phyloP scores from a whole-genome alignment of 768 basidiomycete genomes.

The Crucibulum laeve region DNA sequence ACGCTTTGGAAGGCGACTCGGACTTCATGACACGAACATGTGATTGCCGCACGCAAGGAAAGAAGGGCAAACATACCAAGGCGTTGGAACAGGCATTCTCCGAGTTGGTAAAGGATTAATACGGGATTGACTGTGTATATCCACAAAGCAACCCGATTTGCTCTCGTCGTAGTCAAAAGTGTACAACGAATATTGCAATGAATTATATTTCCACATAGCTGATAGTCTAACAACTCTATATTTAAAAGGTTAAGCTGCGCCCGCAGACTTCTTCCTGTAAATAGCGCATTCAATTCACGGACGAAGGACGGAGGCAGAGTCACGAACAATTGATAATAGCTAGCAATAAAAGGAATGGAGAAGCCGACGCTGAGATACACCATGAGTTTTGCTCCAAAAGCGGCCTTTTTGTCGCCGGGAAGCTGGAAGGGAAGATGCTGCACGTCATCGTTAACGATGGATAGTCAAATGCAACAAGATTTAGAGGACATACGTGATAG shows the following conservation, averaged over 20 bases:
- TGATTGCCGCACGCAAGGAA: constrained; percentile 52
- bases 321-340: constrained; percentile 61
- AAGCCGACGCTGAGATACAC: constrained; percentile 53
- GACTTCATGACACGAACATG: constrained; percentile 61
- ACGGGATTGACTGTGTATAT: too few species aligned
- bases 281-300: constrained; percentile 1
- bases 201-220: constrained; percentile 5
- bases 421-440: constrained; percentile 57
- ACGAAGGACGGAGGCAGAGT: constrained; percentile 2
- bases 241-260: constrained; percentile 12
- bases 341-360: constrained; percentile 62
- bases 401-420: constrained; percentile 45
- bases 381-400: constrained; percentile 45
- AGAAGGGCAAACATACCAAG: constrained; percentile 22
- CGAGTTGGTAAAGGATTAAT: constrained; percentile 17
- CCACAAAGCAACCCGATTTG: neutral
- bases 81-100: constrained; percentile 22
- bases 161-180: neutral
- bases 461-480: constrained; percentile 1
- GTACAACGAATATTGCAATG: neutral
- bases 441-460: constrained; percentile 8
- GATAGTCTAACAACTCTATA: neutral
- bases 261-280: constrained; percentile 39
- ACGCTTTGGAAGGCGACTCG: constrained; percentile 62
- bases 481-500: constrained; percentile 44